Evolutionary conservation across 2,329 filamentous ascomycete genomes (phyloP).

Genomic region (Alternaria consortialis): DNA sequence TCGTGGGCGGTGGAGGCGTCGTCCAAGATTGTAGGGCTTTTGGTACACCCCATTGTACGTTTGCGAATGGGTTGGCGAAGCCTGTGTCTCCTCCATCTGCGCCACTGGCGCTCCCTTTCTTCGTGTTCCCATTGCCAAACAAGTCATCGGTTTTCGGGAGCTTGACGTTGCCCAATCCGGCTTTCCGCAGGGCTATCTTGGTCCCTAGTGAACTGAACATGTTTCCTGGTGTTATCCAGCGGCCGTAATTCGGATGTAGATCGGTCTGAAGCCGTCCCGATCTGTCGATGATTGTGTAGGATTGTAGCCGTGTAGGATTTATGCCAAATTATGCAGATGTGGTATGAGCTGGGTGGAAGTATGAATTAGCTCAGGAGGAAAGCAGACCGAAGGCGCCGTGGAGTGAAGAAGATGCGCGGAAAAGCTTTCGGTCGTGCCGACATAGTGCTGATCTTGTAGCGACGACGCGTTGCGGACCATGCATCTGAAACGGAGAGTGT

Average conservation of each 20-base stretch:
- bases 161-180: slow-evolving; percentile 62
- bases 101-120: slow-evolving; percentile 30
- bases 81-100: slow-evolving; percentile 28
- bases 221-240: slow-evolving; percentile 2
- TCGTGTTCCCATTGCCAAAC: slow-evolving; percentile 40
- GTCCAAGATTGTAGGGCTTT: slow-evolving; percentile 48
- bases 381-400: not conserved
- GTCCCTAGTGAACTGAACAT: slow-evolving; percentile 67
- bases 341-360: not conserved
- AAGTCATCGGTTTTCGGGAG: slow-evolving; percentile 46
- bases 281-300: not conserved
- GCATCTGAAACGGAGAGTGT: slow-evolving; percentile 40
- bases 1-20: slow-evolving; percentile 40
- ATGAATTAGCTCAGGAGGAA: not conserved
- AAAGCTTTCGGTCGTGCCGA: slow-evolving; percentile 15
- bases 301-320: slow-evolving; percentile 11
- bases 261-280: slow-evolving; percentile 7
- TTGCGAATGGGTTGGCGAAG: slow-evolving; percentile 48
- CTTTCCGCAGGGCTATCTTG: slow-evolving; percentile 67
- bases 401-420: slow-evolving; percentile 14
- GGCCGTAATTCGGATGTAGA: not conserved
- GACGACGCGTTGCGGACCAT: slow-evolving; percentile 27
- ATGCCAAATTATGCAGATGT: slow-evolving; percentile 4
- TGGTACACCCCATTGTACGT: slow-evolving; percentile 45
- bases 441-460: slow-evolving; percentile 31